These are phyloP conservation scores for Blastomyces emzantsi DNA, from an alignment of 2,329 filamentous ascomycete genomes.

Conservation along the genomic window DNA sequence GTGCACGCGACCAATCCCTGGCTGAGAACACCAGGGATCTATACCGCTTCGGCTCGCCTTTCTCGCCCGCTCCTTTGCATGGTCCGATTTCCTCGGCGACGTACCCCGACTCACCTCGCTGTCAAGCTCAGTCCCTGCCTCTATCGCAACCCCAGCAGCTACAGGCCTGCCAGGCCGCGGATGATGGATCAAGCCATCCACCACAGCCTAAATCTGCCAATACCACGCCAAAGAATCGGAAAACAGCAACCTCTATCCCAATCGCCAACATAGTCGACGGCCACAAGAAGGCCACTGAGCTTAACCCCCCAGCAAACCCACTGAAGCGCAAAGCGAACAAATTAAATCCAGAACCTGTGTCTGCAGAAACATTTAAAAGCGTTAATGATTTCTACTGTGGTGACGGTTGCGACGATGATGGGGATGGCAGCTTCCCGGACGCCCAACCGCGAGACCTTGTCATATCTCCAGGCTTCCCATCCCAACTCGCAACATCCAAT, in stretches of 20 bases:
- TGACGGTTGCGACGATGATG: background rate
- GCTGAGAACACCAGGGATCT: background rate
- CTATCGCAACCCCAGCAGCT: background rate
- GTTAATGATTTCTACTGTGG: background rate
- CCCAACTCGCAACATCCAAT: background rate
- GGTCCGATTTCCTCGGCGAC: background rate
- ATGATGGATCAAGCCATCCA: background rate
- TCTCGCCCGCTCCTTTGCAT: background rate
- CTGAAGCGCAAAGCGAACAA: slow-evolving; percentile 8
- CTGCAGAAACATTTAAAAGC: background rate
- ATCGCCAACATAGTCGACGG: slow-evolving; percentile 1
- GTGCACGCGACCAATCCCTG: background rate
- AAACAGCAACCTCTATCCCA: background rate
- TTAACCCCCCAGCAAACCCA: background rate
- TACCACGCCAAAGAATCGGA: background rate
- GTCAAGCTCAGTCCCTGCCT: background rate
- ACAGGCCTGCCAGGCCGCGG: background rate
- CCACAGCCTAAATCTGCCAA: background rate
- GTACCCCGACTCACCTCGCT: background rate
- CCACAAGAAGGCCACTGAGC: background rate
- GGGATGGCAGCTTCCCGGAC: slow-evolving; percentile 1
- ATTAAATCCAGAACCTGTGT: background rate
- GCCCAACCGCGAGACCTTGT: slow-evolving; percentile 3
- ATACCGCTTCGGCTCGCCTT: background rate
- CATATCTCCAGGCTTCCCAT: background rate